Conservation (phyloP, 2,329 filamentous ascomycete species). For the Pseudopyrenochaeta lycopersici region DNA sequence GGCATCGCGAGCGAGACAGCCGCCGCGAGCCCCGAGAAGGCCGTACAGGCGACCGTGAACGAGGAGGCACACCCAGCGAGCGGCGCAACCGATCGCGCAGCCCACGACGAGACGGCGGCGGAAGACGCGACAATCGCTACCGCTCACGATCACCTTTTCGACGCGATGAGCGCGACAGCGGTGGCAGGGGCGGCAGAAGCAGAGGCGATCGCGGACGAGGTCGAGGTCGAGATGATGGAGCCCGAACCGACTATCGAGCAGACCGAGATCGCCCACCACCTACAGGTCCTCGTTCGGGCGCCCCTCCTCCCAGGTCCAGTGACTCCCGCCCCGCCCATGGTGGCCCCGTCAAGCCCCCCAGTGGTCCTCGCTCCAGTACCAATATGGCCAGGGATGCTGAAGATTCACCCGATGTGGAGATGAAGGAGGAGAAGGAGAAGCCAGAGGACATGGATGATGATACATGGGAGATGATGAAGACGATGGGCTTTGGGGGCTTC, state of each 20-base stretch:
- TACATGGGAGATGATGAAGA: constrained; percentile 78
- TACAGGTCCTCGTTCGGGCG: constrained; percentile 35
- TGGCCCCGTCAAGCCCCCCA: constrained; percentile 17
- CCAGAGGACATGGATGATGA: constrained; percentile 64
- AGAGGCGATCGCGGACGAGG: constrained; percentile 13
- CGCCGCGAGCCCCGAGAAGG: constrained; percentile 28
- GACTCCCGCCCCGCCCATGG: background rate
- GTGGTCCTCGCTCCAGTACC: constrained; percentile 11
- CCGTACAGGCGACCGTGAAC: constrained; percentile 19
- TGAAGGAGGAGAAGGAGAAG: constrained; percentile 36
- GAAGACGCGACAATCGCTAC: constrained; percentile 32
- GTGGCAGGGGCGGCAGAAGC: constrained; percentile 10
- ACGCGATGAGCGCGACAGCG: constrained; percentile 28
- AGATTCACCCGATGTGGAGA: constrained; percentile 34
- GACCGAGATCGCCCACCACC: constrained; percentile 26
- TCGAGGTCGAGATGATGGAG: constrained; percentile 20
- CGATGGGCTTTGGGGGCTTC: constrained; percentile 92
- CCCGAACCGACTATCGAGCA: constrained; percentile 3
- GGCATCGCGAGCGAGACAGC: constrained; percentile 30
- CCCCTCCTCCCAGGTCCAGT: constrained; percentile 17
- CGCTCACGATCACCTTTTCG: constrained; percentile 40
- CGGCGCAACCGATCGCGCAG: constrained; percentile 46
- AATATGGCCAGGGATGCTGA: constrained; percentile 18
- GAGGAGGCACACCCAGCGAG: constrained; percentile 34
- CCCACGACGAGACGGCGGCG: constrained; percentile 41